Base-by-base conservation (phyloP, 805 yeast species). In the Candida oleophila region DNA sequence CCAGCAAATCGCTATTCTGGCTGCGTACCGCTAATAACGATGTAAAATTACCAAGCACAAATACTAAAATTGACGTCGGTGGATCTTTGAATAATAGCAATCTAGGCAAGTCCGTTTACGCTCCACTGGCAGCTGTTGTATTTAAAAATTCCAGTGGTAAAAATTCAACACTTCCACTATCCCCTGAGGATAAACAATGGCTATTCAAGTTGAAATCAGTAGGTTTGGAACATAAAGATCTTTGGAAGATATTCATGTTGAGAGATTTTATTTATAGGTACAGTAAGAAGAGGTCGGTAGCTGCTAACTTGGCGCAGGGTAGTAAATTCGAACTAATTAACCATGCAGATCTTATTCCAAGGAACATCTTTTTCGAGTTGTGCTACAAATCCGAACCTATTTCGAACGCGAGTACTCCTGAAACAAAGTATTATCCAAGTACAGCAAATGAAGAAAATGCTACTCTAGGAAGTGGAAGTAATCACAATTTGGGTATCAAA, bases 201-300 rank as follows among this genome's bases (percentile, higher is more conserved):
- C 69, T 89, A n/a, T 79, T 79, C 33, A 81, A 84, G 51, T 68
- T 92, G 38, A 76, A 80, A 41, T 73, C 84, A 2, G 73, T 88
- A n/a, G 98, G 97, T 0, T 65, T 92, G 43, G 73, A 72, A 5
- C 89, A 82, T 8, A 73, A 71, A 5, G 95, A 89, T 39, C 55
- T 88, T 21, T 92, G 97, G 97, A 92, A 91, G 61, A 66, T 92
- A 11, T 83, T 83, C 14, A 80, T 80, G 2, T 63, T 89, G 46
- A 73, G 91, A 46, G 83, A 83, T 22, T 87, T 89, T 54, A 76
- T 91, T 7, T 74, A 67, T 49, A 79, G 82, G 42, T 80, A 82
- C 3, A 78, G 87, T 1, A 69, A 76, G 42, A 49, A 51, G 25
- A 16, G 36, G 41, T 33, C 49, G 35, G 15, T 37, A 15, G 7